Evolutionary conservation across 129 eudicot species (phyloP).

Genomic region (Helichrysum umbraculigerum): DNA sequence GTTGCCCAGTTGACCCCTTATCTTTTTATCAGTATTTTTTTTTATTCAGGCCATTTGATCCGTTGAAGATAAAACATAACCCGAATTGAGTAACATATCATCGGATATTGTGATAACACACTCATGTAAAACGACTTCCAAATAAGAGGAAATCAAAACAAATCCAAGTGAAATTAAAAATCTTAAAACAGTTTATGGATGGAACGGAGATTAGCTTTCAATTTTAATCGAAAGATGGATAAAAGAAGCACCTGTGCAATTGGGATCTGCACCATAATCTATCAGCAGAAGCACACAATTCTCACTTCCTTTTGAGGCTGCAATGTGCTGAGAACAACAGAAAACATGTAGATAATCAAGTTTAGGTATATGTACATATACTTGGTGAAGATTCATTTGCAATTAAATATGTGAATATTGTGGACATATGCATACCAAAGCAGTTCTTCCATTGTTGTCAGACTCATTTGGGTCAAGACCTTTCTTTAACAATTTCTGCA

Average conservation of each 20-base stretch:
- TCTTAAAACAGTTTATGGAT: background rate
- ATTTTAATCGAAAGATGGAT: background rate
- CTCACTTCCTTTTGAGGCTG: conserved; percentile 86
- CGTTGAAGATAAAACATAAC: too few species aligned
- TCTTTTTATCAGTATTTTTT: too few species aligned
- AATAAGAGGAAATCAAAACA: too few species aligned
- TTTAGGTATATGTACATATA: background rate
- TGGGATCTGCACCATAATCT: conserved; percentile 86
- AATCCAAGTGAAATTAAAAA: background rate
- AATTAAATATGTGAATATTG: background rate
- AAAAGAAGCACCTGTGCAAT: conserved; percentile 60
- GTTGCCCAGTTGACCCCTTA: too few species aligned
- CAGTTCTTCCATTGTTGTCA: conserved; percentile 78
- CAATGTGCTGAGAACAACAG: conserved; percentile 75
- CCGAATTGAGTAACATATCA: too few species aligned
- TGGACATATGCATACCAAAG: conserved; percentile 52
- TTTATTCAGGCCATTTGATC: too few species aligned
- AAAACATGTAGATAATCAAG: background rate
- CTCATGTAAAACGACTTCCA: too few species aligned
- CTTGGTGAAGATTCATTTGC: background rate
- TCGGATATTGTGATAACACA: too few species aligned
- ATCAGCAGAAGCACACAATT: conserved; percentile 85
- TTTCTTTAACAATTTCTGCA: conserved; percentile 71
- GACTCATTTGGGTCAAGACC: conserved; percentile 94
- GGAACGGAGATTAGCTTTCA: background rate